phyloP scores from a whole-genome alignment of 768 basidiomycete genomes.

The Hemileccinum rubropunctum region DNA sequence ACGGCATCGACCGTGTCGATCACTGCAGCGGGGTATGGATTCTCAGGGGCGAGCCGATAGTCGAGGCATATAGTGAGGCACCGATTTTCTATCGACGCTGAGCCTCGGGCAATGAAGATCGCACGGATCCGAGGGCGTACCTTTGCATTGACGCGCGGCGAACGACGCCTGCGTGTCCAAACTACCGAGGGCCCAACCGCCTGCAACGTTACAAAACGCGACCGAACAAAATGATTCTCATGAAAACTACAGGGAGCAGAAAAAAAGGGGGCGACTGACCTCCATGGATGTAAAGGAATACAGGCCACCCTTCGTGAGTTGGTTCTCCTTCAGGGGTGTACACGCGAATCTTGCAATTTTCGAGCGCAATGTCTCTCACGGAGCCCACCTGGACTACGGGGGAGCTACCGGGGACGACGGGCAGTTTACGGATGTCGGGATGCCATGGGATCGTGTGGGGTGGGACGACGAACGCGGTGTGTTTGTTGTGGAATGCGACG shows the following conservation, averaged over 20 bases:
- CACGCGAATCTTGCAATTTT: slow-evolving; percentile 53
- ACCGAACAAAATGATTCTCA: too few relatives aligned
- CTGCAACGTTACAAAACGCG: slow-evolving; percentile 28
- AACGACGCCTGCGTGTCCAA: slow-evolving; percentile 61
- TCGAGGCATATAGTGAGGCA: slow-evolving; percentile 67
- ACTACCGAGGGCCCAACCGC: slow-evolving; percentile 73
- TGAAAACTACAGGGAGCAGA: too few relatives aligned
- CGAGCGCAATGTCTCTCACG: slow-evolving; percentile 47
- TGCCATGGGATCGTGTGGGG: slow-evolving; percentile 61
- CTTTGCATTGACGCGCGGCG: slow-evolving; percentile 30
- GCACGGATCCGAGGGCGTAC: slow-evolving; percentile 1
- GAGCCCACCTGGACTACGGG: slow-evolving; percentile 53
- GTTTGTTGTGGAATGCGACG: slow-evolving; percentile 54
- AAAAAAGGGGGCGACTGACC: slow-evolving; percentile 35
- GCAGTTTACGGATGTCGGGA: slow-evolving; percentile 48
- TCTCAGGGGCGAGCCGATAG: slow-evolving; percentile 70
- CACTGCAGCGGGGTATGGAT: slow-evolving; percentile 68
- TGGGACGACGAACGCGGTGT: slow-evolving; percentile 42
- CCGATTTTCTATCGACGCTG: slow-evolving; percentile 42
- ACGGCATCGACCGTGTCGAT: slow-evolving; percentile 69
- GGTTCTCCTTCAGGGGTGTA: slow-evolving; percentile 55
- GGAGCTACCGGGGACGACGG: slow-evolving; percentile 54
- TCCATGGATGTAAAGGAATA: slow-evolving; percentile 71
- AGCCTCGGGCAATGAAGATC: neutral
- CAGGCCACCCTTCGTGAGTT: slow-evolving; percentile 61